Base-by-base conservation (phyloP, 2,329 filamentous ascomycete genomes). In the Teratosphaeria gauchensis region DNA sequence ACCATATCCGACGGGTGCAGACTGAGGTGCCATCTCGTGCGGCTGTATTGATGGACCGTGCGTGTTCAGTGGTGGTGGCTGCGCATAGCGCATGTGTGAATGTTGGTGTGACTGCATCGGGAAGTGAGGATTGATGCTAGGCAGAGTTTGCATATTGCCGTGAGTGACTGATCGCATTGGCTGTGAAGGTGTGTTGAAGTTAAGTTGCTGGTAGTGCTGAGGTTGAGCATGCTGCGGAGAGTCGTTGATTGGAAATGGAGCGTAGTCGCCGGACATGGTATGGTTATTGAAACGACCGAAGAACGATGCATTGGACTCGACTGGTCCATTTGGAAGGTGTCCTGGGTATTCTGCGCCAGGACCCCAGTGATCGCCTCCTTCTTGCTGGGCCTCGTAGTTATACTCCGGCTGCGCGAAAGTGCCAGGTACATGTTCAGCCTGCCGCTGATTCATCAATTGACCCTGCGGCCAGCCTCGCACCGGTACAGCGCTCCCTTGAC, bases 141-240 rank as follows among this genome's bases (percentile, higher is more conserved):
- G 56, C 16, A 53, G 24, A 28, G 46, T 31, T 16, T 63, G 61
- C 12, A 64, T 55, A 11, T 63, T 56, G 6, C 61, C 61, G 52
- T 64, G 64, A 6, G 62, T 64, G 52, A 61, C 57, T 19, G 64
- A 63, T 54, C 62, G 61, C 51, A 59, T 33, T 21, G 58, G 57
- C 38, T 58, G 59, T 35, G 19, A n/a, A 19, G 24, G 19, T n/a
- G 51, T 21, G 32, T 32, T 16, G 30, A 52, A 61, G 9, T 42
- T 31, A 48, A 55, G 55, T 4, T 19, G 31, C 21, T 51, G 54
- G n/a, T n/a, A 21, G 31, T 51, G 55, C 16, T 48, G 51, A 8
- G n/a, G 14, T 19, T 51, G 31, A 24, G 32, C 24, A 16, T 33
- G 24, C 14, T 54, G 59, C n/a, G 33, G 31, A 11, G 58, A 28